Evolutionary conservation across 1,284 basidiomycete genomes (phyloP), one percentile per base, ranked within the genome.

Genomic region (Cryptococcus sp.): DNA sequence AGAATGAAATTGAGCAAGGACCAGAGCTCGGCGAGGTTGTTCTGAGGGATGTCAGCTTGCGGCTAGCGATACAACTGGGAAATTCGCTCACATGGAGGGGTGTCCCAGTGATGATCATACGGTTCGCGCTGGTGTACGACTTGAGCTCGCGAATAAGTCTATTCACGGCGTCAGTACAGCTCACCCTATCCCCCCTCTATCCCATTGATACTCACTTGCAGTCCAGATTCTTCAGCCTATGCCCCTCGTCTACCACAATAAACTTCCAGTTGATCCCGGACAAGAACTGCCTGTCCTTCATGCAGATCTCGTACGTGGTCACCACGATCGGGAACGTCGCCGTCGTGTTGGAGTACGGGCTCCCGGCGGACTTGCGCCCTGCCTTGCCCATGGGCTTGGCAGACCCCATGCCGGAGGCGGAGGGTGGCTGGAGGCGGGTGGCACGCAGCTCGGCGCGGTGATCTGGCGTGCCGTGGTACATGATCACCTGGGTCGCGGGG

Each of bases 231-330:
- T 97, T 97, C 66, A 98, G 76, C 23, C 94, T 82, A 74, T 98
- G 94, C 0, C 93, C 92, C 76, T 98, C 94, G 72, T 97, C 94
- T 0, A 97, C 93, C 52, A 97, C 89, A 64, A 97, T 90, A 69
- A 91, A 95, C 51, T 91, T 91, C 90, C 91, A 95, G 52, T 85
- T 79, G 69, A 87, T 87, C 50, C 82, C 81, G 4, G 82, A 78
- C 36, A 95, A 80, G 66, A 84, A 81, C 36, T 79, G 77, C 12
- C 86, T 82, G 70, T 96, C 92, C 60, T 83, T 85, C 65, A 98
- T 95, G 64, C 93, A 84, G 69, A 97, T 91, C 68, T 98, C 93
- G 70, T 92, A 97, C 6, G 91, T 95, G 15, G 94, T 97, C 24
- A 96, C 77, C 18, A 97, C 64, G 50, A 76, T 66, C 2, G 72